phyloP scores from a whole-genome alignment of 305 asterid species.

The Solanum hybrid region DNA sequence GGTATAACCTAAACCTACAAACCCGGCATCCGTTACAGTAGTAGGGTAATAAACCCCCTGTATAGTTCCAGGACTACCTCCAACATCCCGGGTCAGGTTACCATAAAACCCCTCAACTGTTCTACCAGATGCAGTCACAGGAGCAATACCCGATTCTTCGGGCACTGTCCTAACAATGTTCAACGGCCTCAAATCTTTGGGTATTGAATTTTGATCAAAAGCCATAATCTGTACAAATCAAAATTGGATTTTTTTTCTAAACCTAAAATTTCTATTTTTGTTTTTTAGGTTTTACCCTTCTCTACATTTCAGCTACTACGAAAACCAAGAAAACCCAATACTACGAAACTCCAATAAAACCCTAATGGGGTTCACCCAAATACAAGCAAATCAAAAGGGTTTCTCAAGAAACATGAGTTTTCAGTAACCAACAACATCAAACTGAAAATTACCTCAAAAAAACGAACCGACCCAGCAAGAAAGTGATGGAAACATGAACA shows the following conservation, averaged over 20 bases:
- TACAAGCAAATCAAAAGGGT: not conserved
- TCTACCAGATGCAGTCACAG: slow-evolving; percentile 47
- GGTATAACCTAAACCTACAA: slow-evolving; percentile 42
- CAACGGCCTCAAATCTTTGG: slow-evolving; percentile 69
- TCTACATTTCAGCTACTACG: not conserved
- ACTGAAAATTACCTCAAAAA: not conserved
- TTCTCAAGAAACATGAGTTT: not conserved
- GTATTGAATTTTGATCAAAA: slow-evolving; percentile 63
- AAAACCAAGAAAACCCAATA: not conserved
- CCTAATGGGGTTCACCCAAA: not conserved
- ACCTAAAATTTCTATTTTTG: not conserved
- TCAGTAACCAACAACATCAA: not conserved
- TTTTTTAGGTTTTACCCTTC: not conserved
- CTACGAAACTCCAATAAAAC: not conserved
- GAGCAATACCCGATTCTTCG: slow-evolving; percentile 61
- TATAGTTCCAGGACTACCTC: slow-evolving; percentile 33
- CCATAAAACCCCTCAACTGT: slow-evolving; percentile 56
- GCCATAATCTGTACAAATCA: slow-evolving; percentile 38
- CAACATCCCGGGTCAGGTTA: slow-evolving; percentile 31
- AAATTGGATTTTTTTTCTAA: not conserved
- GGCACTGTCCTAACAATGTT: slow-evolving; percentile 42
- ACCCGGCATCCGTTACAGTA: slow-evolving; percentile 33
- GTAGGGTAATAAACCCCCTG: slow-evolving; percentile 38
- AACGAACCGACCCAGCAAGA: not conserved
- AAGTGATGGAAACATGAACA: not conserved